Base-by-base conservation (phyloP, 371 early-diverging fungal species). In the Mortierella sp. region DNA sequence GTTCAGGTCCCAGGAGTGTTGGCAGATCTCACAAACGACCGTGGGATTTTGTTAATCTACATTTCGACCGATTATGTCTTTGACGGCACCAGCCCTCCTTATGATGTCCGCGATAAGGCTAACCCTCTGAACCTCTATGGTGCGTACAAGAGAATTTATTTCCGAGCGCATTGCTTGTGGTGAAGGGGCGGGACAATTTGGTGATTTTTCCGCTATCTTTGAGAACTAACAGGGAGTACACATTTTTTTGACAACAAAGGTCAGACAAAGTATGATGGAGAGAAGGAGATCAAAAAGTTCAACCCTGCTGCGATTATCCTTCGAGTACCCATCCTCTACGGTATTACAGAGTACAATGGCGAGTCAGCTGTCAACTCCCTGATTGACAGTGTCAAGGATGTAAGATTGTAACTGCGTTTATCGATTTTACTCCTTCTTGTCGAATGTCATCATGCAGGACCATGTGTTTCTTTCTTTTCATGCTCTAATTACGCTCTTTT, bases 41-140 rank as follows among this genome's bases (percentile, higher is more conserved):
- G 83, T 11, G 89, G 89, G 10, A 90, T 93, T 38, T 88, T 91
- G 82, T 80, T 97, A 68, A 89, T 96, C 26, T 97, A 97, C 84
- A 93, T 97, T 28, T 96, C 96, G n/a, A 96, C 98, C 0, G 97
- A 97, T 87, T 97, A 97, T 82, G 97, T 97, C 16, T 97, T 97
- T 90, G 97, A 97, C 77, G 98, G 98, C 52, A 94, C 88, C 7
- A 84, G 83, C 1, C 96, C 97, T 42, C 96, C 96, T 19, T 97
- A 96, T 80, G 89, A 95, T 28, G 93, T 93, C 3, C 90, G 89
- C 54, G 95, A 92, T 79, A 83, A 75, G 79, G 92, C 95, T 11
- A 93, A 95, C 78, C 98, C 98, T 60, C 86, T 97, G 38, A 95
- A 97, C 79, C 93, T 93, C 75, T 97, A 97, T 75, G 97, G 94